These are phyloP conservation scores for Penicillium sp. DNA, from an alignment of 2,329 filamentous ascomycete genomes.

Conservation along the genomic window DNA sequence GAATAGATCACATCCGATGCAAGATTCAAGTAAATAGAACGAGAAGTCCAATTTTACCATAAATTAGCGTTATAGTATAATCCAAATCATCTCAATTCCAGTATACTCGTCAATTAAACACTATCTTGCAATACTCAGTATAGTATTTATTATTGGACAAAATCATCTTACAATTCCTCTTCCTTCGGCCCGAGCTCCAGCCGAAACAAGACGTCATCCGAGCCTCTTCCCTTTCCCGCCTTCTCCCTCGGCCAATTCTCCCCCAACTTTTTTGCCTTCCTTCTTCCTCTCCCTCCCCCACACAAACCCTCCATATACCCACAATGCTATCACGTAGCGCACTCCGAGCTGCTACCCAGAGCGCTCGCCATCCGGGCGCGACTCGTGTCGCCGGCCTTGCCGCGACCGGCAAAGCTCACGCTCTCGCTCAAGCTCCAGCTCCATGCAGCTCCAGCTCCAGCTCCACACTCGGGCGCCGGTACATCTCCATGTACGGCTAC, in stretches of 20 bases:
- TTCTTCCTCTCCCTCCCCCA: background rate
- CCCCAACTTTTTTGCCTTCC: background rate
- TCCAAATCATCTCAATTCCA: background rate
- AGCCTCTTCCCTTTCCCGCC: constrained; percentile 13
- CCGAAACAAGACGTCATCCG: constrained; percentile 26
- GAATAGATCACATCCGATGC: no score
- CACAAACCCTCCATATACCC: constrained; percentile 5
- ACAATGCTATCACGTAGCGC: constrained; percentile 40
- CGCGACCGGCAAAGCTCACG: constrained; percentile 13
- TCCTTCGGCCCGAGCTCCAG: constrained; percentile 27
- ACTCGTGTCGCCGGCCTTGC: constrained; percentile 17
- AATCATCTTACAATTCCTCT: background rate
- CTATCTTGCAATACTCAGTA: background rate
- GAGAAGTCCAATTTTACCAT: no score
- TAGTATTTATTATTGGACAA: no score
- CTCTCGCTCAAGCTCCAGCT: constrained; percentile 12
- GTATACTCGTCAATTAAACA: background rate
- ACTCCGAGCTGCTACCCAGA: constrained; percentile 30
- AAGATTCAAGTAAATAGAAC: no score
- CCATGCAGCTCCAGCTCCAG: constrained; percentile 23
- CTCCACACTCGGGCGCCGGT: constrained; percentile 38
- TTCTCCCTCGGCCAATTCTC: background rate
- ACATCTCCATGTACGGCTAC: constrained; percentile 56
- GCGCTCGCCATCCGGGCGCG: constrained; percentile 22
- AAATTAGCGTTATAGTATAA: background rate